These are phyloP conservation scores for Penicillium desertorum DNA, from an alignment of 495 filamentous ascomycete species.

Conservation along the genomic window DNA sequence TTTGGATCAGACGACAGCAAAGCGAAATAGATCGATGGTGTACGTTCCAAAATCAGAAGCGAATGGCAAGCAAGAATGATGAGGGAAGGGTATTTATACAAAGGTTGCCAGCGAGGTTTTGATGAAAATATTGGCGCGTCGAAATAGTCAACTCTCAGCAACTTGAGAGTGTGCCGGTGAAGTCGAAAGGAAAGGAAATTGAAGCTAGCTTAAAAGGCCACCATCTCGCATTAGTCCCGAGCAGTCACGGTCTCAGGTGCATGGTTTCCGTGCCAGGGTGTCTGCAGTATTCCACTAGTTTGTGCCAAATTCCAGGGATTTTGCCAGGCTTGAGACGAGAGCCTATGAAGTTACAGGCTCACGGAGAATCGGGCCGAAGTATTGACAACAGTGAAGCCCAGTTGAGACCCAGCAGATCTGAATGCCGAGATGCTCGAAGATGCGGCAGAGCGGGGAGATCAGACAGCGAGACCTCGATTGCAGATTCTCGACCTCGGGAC, in stretches of 20 bases:
- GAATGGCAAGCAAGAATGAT: neutral
- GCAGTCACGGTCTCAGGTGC: slow-evolving; percentile 29
- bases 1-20: neutral
- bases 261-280: slow-evolving; percentile 36
- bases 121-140: slow-evolving; percentile 7
- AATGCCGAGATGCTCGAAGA: neutral
- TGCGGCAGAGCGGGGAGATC: slow-evolving; percentile 2
- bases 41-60: neutral
- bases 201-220: slow-evolving; percentile 28
- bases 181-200: slow-evolving; percentile 22
- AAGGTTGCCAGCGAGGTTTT: neutral
- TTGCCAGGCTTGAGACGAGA: slow-evolving; percentile 7
- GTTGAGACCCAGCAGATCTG: slow-evolving; percentile 1
- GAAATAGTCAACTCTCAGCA: slow-evolving; percentile 11
- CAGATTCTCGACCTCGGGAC: neutral
- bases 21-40: neutral
- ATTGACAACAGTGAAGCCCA: neutral
- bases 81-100: slow-evolving; percentile 1
- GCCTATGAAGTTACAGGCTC: slow-evolving; percentile 13
- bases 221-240: slow-evolving; percentile 34
- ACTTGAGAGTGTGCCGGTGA: slow-evolving; percentile 18
- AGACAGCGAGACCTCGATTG: slow-evolving; percentile 3
- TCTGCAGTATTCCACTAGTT: slow-evolving; percentile 35
- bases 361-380: slow-evolving; percentile 22
- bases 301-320: slow-evolving; percentile 23